phyloP scores from a whole-genome alignment of 2,329 filamentous ascomycete species.

The Trichophyton simii region DNA sequence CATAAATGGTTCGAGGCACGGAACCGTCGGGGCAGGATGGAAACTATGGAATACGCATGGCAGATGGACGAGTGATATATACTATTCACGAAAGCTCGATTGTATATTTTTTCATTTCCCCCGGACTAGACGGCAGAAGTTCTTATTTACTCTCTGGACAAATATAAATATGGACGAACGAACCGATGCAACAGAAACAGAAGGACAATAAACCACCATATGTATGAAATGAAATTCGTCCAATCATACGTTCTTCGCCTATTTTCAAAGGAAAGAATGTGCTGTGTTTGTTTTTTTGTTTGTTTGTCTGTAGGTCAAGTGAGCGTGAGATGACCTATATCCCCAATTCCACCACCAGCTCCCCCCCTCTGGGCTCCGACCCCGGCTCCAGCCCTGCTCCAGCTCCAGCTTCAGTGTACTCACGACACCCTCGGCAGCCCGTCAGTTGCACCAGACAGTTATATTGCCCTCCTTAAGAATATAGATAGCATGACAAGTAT shows the following conservation, averaged over 20 bases:
- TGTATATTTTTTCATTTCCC: not conserved
- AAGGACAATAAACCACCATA: not conserved
- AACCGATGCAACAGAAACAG: not conserved
- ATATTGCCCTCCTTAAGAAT: not conserved
- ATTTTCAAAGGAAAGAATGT: not conserved
- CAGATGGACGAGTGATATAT: slow-evolving; percentile 71
- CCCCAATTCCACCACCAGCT: not conserved
- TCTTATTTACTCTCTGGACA: not conserved
- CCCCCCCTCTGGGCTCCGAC: not conserved
- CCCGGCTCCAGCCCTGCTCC: no score
- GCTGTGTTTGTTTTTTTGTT: not conserved
- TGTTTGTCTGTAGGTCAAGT: not conserved
- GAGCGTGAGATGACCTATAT: not conserved
- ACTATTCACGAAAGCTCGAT: no score
- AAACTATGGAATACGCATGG: slow-evolving; percentile 81
- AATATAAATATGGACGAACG: not conserved
- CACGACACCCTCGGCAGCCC: not conserved
- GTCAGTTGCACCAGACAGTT: not conserved
- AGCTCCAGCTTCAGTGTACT: no score
- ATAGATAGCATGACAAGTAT: not conserved
- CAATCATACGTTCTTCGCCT: not conserved
- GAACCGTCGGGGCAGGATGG: slow-evolving; percentile 63
- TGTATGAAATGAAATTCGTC: slow-evolving; percentile 2
- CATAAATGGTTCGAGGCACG: slow-evolving; percentile 80
- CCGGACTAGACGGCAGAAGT: not conserved